Base-by-base conservation (phyloP, 2,329 filamentous ascomycete genomes). In the Waltergamsia citrina region DNA sequence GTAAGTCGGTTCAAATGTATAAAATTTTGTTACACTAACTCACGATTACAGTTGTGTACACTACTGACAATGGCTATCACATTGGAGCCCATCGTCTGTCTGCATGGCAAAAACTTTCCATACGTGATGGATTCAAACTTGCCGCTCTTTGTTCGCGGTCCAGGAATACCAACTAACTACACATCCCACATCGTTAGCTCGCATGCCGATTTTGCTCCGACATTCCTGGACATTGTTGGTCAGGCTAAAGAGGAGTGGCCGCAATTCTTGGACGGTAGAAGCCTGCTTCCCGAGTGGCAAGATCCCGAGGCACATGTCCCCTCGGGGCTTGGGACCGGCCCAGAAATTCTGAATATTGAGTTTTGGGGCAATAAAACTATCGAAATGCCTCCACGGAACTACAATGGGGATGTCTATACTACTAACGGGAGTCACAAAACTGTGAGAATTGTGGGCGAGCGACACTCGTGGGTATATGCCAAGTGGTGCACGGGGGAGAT, bases 161-260 rank as follows among this genome's bases (percentile, higher is more conserved):
- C 69, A 0, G 61, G 63, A 3, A 47, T 72, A 2, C 50, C 60
- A 0, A 44, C 52, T 23, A 59, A 59, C 2, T 35, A 47, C 8
- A 51, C 49, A 0, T 52, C 59, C 11, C 48, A 61, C 19, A 45
- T 55, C 1, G 61, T 67, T 2, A 69, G 63, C 1, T 60, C 65
- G 0, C 69, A 76, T 34, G 63, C 69, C 4, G 72, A 76, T 41
- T 50, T 77, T 5, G 69, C 65, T 1, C 70, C 71, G 0, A 76
- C 72, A 0, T 56, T 77, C 22, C 60, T 76, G 7, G 45, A 61
- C 1, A 43, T 63, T 0, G 46, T 49, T 2, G 48, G 49, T 16
- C 27, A 52, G 2, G 11, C 36, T 7, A 29, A 37, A 25, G 33
- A 34, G 2, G 25, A 50, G 4, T 41, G 31, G 16, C 53, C 50